Percentiles rank a stretch among this genome's conserved stretches.
Conservation (phyloP, 2,329 filamentous ascomycete species). For the Diaporthe capsici region DNA sequence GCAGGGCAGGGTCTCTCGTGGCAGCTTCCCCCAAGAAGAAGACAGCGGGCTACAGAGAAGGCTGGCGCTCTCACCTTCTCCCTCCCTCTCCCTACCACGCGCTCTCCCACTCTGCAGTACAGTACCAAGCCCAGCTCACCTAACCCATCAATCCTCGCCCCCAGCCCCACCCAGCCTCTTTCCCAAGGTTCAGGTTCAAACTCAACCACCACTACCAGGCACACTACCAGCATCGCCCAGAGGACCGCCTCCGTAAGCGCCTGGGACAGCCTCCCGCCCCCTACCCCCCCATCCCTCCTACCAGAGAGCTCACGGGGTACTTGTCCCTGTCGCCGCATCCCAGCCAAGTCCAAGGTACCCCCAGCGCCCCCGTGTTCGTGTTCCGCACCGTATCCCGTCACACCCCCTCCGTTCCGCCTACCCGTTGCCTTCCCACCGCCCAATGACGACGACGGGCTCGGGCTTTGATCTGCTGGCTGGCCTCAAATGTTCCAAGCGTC, state of each 20-base stretch:
- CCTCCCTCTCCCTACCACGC: background rate
- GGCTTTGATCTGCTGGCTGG: conserved; percentile 27
- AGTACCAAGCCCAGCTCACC: conserved; percentile 32
- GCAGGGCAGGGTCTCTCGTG: background rate
- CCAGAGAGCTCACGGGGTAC: conserved; percentile 24
- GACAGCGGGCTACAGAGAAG: conserved; percentile 20
- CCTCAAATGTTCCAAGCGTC: conserved; percentile 28
- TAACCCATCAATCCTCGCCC: conserved; percentile 30
- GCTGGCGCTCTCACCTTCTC: background rate
- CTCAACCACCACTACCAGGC: conserved; percentile 17
- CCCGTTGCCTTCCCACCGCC: conserved; percentile 21
- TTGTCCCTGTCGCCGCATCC: conserved; percentile 8
- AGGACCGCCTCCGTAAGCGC: conserved; percentile 23
- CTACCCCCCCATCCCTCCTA: background rate
- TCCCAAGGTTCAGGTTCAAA: conserved; percentile 30
- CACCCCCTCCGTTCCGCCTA: conserved; percentile 26
- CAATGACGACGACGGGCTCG: conserved; percentile 34
- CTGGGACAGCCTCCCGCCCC: conserved; percentile 18
- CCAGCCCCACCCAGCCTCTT: conserved; percentile 35
- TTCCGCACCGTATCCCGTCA: conserved; percentile 27
- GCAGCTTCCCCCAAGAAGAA: background rate
- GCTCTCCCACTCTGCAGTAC: background rate
- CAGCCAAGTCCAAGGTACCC: conserved; percentile 30
- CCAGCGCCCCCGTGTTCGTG: conserved; percentile 24
- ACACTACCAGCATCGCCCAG: conserved; percentile 8